These are phyloP conservation scores for Ascoidea rubescens DNA, from an alignment of 805 yeast species.

Conservation along the genomic window DNA sequence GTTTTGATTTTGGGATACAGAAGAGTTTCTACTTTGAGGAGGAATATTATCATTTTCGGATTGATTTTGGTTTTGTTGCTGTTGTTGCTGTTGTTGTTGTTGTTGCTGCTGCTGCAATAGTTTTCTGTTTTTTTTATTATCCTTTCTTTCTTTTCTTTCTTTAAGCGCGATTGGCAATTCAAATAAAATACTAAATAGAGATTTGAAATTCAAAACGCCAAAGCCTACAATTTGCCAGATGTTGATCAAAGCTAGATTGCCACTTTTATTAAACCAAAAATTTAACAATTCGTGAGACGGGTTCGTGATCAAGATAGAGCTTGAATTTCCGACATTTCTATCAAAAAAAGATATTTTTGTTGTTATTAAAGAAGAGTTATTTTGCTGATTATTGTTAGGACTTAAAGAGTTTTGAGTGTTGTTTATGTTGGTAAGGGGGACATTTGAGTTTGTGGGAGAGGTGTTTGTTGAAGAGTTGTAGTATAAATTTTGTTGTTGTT, in stretches of 20 bases:
- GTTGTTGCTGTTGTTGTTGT: background rate
- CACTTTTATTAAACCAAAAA: constrained; percentile 67
- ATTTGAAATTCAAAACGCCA: constrained; percentile 44
- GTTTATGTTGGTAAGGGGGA: background rate
- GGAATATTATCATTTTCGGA: background rate
- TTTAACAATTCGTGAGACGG: constrained; percentile 34
- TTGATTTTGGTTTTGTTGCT: constrained; percentile 3
- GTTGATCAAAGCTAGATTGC: constrained; percentile 64
- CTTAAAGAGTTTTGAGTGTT: background rate
- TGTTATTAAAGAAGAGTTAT: background rate
- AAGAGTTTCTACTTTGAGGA: background rate
- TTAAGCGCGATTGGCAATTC: constrained; percentile 58
- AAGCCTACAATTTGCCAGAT: constrained; percentile 65
- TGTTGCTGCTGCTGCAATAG: background rate
- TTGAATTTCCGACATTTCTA: background rate
- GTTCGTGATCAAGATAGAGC: constrained; percentile 7
- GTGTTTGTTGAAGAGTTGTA: background rate
- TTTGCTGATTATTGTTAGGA: background rate
- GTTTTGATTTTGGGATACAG: constrained; percentile 7
- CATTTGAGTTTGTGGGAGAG: background rate
- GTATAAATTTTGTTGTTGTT: background rate
- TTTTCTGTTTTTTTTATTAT: constrained; percentile 36
- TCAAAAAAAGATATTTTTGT: background rate
- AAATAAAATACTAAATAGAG: constrained; percentile 66
- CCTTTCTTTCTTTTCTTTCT: constrained; percentile 61